Conservation (phyloP, 441 rosid species). For the Sinapis alba region DNA sequence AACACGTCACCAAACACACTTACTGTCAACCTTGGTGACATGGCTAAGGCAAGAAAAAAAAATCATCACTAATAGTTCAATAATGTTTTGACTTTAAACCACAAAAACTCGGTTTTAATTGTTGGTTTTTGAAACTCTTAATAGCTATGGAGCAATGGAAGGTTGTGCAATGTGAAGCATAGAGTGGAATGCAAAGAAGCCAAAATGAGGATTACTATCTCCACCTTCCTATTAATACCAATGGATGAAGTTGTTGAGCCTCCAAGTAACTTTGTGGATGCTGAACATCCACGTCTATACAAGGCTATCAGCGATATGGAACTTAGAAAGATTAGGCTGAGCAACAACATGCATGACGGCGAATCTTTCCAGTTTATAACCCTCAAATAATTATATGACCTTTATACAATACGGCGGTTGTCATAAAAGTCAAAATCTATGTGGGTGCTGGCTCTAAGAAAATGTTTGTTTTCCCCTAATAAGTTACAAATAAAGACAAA, state of each 20-base stretch:
- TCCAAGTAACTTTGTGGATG: background rate
- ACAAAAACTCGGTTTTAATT: background rate
- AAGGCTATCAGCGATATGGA: conserved; percentile 39
- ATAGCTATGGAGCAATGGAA: conserved; percentile 67
- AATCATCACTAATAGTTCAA: conserved; percentile 37
- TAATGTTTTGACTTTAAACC: background rate
- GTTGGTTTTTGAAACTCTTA: background rate
- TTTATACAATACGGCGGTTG: background rate
- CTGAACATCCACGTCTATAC: background rate
- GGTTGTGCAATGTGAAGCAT: conserved; percentile 43
- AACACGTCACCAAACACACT: background rate
- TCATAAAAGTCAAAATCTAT: conserved; percentile 8
- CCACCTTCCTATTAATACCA: background rate
- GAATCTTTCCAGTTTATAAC: conserved; percentile 57
- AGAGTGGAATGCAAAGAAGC: background rate
- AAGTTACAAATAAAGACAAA: background rate
- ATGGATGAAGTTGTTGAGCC: background rate
- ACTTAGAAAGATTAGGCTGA: conserved; percentile 50
- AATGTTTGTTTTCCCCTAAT: conserved; percentile 4
- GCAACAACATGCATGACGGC: conserved; percentile 47
- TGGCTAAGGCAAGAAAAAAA: background rate
- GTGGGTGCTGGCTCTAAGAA: background rate
- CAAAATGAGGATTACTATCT: background rate
- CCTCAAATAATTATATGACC: background rate
- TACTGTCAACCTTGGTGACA: background rate